Evolutionary conservation across 2,329 filamentous ascomycete species (phyloP).

Genomic region (Exserohilum rostratum): DNA sequence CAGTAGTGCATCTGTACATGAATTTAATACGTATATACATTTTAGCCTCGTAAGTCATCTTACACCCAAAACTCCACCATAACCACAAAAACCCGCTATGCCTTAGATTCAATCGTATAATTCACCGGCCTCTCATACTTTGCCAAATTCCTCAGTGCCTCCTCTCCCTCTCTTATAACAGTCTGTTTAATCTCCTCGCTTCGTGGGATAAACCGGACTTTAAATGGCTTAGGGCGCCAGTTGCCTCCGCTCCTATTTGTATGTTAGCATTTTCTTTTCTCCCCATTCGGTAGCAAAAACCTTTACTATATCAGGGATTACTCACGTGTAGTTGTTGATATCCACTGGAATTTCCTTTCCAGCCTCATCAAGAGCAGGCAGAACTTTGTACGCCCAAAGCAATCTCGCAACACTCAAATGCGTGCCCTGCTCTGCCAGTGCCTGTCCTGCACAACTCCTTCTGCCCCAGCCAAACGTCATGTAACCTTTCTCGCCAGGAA

Average conservation of each 20-base stretch:
- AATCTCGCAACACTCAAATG: slow-evolving; percentile 63
- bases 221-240: slow-evolving; percentile 1
- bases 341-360: slow-evolving; percentile 61
- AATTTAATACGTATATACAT: too few relatives aligned
- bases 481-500: slow-evolving; percentile 54
- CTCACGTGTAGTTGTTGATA: slow-evolving; percentile 41
- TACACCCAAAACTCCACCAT: too few relatives aligned
- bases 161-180: not conserved
- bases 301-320: too few relatives aligned
- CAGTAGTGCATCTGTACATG: too few relatives aligned
- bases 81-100: too few relatives aligned
- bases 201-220: slow-evolving; percentile 1
- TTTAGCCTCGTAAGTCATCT: too few relatives aligned
- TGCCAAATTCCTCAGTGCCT: not conserved
- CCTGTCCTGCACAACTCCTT: slow-evolving; percentile 63
- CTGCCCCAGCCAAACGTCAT: slow-evolving; percentile 63
- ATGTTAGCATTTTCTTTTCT: not conserved
- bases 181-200: slow-evolving; percentile 2
- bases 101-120: not conserved
- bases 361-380: slow-evolving; percentile 45
- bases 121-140: slow-evolving; percentile 1
- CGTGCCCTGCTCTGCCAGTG: slow-evolving; percentile 64
- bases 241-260: slow-evolving; percentile 1
- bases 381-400: slow-evolving; percentile 63
- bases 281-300: not conserved